Conservation (phyloP, 2,329 filamentous ascomycete genomes). For the Nannizzia gypsea region DNA sequence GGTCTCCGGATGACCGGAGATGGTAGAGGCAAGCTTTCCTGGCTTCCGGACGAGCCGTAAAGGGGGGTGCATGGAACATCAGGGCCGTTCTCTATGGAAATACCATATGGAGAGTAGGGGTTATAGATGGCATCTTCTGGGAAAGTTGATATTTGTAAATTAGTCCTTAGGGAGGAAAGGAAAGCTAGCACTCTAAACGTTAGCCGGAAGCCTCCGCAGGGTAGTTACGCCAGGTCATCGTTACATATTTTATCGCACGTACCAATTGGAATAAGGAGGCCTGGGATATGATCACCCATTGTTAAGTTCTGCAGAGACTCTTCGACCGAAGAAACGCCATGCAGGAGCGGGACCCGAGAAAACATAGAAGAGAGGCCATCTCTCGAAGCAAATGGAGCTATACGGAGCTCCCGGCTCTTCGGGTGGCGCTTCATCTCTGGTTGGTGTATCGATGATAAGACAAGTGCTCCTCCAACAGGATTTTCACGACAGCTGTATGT, state of each 20-base stretch:
- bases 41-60: not conserved
- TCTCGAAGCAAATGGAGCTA: constrained; percentile 2
- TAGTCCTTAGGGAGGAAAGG: constrained; percentile 69
- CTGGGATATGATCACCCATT: constrained; percentile 23
- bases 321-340: not conserved
- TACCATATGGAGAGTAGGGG: constrained; percentile 41
- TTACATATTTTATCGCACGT: constrained; percentile 5
- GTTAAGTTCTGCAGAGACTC: constrained; percentile 13
- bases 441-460: not conserved
- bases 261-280: constrained; percentile 24
- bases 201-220: not conserved
- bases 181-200: constrained; percentile 48
- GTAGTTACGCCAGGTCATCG: too few relatives aligned
- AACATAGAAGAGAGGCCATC: constrained; percentile 11
- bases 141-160: constrained; percentile 54
- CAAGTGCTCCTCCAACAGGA: not conserved
- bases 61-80: not conserved
- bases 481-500: too few relatives aligned
- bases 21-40: not conserved
- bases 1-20: not conserved
- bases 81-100: constrained; percentile 35
- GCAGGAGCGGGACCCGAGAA: constrained; percentile 9
- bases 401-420: constrained; percentile 10
- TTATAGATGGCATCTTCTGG: constrained; percentile 12
- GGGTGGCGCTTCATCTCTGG: constrained; percentile 10